A percentile compares a stretch with the other conserved stretches of the same genome.
Evolutionary conservation across 1,139 yeast genomes (phyloP).

Genomic region (Meyerozyma guilliermondii): DNA sequence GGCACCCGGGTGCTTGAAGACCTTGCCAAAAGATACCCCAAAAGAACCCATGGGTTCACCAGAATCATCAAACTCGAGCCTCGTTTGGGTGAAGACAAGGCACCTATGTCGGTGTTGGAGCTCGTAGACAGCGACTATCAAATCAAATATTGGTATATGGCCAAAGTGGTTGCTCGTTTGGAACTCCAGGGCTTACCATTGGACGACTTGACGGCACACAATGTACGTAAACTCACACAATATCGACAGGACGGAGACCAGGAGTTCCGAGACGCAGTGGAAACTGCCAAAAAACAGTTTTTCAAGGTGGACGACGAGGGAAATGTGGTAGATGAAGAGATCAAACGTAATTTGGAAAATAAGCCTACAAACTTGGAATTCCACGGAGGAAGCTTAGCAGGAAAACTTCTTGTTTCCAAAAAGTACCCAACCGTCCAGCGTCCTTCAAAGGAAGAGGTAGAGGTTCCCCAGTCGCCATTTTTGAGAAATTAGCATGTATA

Average conservation of each 20-base stretch:
- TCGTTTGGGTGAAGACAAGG: conserved; percentile 78
- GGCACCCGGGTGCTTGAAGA: conserved; percentile 61
- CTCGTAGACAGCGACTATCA: conserved; percentile 74
- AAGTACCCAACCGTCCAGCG: conserved; percentile 33
- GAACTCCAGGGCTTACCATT: conserved; percentile 61
- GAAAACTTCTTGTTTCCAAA: conserved; percentile 29
- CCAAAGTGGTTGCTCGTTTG: conserved; percentile 75
- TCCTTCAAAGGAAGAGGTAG: conserved; percentile 12
- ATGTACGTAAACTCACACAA: conserved; percentile 48
- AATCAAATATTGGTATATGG: conserved; percentile 71
- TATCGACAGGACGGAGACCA: conserved; percentile 46
- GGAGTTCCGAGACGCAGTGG: conserved; percentile 59
- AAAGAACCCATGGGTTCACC: conserved; percentile 78
- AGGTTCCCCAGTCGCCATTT: conserved; percentile 36
- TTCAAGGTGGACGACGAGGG: conserved; percentile 30
- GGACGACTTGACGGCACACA: conserved; percentile 55
- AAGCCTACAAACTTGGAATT: conserved; percentile 26
- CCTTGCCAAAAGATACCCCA: conserved; percentile 56
- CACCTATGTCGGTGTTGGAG: conserved; percentile 86
- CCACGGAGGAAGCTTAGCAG: conserved; percentile 22
- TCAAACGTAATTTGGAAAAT: conserved; percentile 28
- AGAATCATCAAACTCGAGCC: conserved; percentile 82
- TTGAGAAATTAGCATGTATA: conserved; percentile 13
- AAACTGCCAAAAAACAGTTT: conserved; percentile 55
- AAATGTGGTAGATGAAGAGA: conserved; percentile 19